Percentiles rank a stretch among this genome's conserved stretches.
Evolutionary conservation across 2,329 filamentous ascomycete genomes (phyloP).

Genomic region (Zasmidium citrigriseum): DNA sequence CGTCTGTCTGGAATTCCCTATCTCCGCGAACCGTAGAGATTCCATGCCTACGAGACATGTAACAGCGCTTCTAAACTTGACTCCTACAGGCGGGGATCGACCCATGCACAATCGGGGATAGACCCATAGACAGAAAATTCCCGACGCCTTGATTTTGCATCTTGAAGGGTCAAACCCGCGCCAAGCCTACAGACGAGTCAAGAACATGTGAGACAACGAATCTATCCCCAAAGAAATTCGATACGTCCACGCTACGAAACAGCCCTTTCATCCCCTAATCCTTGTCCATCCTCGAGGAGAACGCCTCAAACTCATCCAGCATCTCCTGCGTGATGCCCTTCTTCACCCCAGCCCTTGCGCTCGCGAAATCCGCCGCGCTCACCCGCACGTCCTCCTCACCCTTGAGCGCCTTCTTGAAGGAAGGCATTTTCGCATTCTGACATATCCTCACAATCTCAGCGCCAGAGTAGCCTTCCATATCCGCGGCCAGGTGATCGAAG

Average conservation of each 20-base stretch:
- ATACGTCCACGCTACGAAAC: too few relatives aligned
- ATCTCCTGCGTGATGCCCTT: slow-evolving; percentile 62
- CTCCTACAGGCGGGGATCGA: too few relatives aligned
- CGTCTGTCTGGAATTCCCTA: too few relatives aligned
- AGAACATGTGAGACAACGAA: neutral
- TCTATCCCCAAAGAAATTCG: neutral
- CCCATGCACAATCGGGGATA: too few relatives aligned
- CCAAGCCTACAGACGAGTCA: too few relatives aligned
- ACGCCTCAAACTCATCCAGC: slow-evolving; percentile 60
- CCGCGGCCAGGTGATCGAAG: slow-evolving; percentile 60
- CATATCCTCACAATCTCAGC: slow-evolving; percentile 73
- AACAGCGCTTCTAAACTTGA: too few relatives aligned
- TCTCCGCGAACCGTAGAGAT: too few relatives aligned
- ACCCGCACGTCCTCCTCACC: slow-evolving; percentile 40
- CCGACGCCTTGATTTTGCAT: too few relatives aligned
- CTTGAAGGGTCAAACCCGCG: too few relatives aligned
- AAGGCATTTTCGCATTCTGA: slow-evolving; percentile 36
- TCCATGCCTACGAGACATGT: too few relatives aligned
- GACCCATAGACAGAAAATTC: too few relatives aligned
- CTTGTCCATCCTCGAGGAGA: slow-evolving; percentile 10
- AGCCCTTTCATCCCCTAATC: neutral
- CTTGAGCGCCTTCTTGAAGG: slow-evolving; percentile 21
- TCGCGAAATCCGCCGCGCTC: slow-evolving; percentile 45
- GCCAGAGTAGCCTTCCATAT: slow-evolving; percentile 78
- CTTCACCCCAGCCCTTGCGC: slow-evolving; percentile 45